A percentile compares a stretch with the other conserved stretches of the same genome.
These are phyloP conservation scores for Epipyxis sp. DNA, from an alignment of 108 stramenopile genomes.

Conservation along the genomic window DNA sequence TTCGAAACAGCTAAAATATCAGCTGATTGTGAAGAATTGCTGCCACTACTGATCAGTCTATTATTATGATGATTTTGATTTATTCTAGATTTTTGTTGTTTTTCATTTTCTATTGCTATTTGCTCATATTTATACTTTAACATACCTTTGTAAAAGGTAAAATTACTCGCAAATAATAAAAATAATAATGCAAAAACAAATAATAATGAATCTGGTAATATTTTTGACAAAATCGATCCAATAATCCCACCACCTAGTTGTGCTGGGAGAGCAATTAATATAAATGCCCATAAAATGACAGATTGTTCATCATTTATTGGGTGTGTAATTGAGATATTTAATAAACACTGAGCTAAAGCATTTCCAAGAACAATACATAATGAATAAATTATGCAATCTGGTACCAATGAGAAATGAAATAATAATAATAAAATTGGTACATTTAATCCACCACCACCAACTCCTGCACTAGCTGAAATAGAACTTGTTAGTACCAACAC, in stretches of 20 bases:
- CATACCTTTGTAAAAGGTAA: not conserved
- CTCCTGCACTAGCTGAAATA: not conserved
- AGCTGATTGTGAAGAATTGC: too few relatives aligned
- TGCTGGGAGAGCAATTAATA: not conserved
- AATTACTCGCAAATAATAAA: not conserved
- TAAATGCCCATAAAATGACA: not conserved
- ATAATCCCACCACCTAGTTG: not conserved
- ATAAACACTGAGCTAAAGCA: not conserved
- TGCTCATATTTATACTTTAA: not conserved
- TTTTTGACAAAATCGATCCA: not conserved
- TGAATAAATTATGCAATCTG: too few relatives aligned
- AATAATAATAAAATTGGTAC: slow-evolving; percentile 5
- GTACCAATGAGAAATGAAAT: not conserved
- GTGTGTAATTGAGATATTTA: not conserved
- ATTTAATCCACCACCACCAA: not conserved
- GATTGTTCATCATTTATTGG: not conserved
- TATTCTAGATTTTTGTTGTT: too few relatives aligned
- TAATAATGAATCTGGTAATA: not conserved
- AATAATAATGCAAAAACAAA: not conserved
- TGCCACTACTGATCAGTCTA: too few relatives aligned
- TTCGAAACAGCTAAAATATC: too few relatives aligned
- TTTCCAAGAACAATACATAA: not conserved
- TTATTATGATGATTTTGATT: too few relatives aligned
- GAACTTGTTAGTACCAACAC: not conserved
- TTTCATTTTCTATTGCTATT: too few relatives aligned